Evolutionary conservation across 768 basidiomycete genomes (phyloP), one percentile per base, ranked within the genome.

Genomic region (Boletus reticulatus): DNA sequence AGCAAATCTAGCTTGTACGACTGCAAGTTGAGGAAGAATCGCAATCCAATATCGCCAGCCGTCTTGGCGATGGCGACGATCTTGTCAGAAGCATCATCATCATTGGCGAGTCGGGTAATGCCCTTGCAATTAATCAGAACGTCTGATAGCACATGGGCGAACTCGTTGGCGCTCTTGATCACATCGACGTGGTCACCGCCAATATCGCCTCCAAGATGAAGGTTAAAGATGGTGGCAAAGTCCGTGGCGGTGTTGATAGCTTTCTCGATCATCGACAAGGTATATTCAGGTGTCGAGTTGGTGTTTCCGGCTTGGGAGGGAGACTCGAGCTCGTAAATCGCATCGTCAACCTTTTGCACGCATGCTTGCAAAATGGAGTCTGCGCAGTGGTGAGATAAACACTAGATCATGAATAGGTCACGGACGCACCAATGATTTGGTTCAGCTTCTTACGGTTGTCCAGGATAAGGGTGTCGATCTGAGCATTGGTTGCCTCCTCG

Each of bases 371-470:
- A 77, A 67, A 98, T 98, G 0, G 96, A 98, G 74, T 99, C 96
- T 94, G 50, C 20, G 51, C 24, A 50, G 31, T n/a, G 48, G 58
- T 49, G 52, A 58, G 53, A 52, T 57, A 39, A 67, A 52, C n/a
- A 31, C 10, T 20, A 38, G 37, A 9, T 65, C 51, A 12, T 29
- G 4, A 9, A 0, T 56, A n/a, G 24, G 16, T 13, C 13, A 32
- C 44, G 22, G 20, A 71, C 76, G 37, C 31, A 92, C 92, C 92
- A 65, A 99, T 98, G 68, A 99, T 95, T 64, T 93, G 83, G 73
- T 99, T 98, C 61, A 99, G 79, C 74, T 98, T 96, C 80, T 98
- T 98, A 70, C 94, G 84, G 69, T 96, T 89, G 67, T 99, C 97
- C 52, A 99, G 78, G 58, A 99, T 95, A 64, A 99, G 81, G 3